Base-by-base conservation (phyloP, 2,329 filamentous ascomycete genomes). In the Fonsecaea pugnacius region DNA sequence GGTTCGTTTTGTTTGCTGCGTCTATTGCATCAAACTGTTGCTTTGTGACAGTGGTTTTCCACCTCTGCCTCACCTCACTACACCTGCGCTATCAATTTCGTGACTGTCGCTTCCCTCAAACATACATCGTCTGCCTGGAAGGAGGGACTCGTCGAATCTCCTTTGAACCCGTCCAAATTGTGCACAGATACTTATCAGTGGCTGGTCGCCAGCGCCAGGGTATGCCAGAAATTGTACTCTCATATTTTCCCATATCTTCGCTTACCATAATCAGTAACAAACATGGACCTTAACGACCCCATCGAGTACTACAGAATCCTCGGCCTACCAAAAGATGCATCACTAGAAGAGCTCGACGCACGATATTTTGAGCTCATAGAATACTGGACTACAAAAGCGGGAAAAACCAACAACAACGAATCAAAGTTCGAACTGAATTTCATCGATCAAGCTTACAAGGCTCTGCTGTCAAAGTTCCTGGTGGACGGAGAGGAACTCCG, bases 281-380 rank as follows among this genome's bases (percentile, higher is more conserved):
- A 7, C 46, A 66, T 64, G 64, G 46, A 46, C 6, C 14, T 16
- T 24, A 16, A 0, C 30, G 33, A 62, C 8, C 6, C 3, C 21
- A 12, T 35, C 12, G 38, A 57, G 50, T 60, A 40, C 36, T 58
- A 58, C 32, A 43, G 9, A 3, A 30, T 56, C 14, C 59, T 68
- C 14, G 58, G 52, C n/a, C 35, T 66, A 16, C 30, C 58, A 1
- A 7, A 55, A 7, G 35, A 63, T 32, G 51, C 61, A 30, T 56
- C 58, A 14, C 50, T 68, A 21, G 36, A 62, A 12, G 61, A 68
- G 10, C 52, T 68, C 7, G 66, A 68, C 48, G 33, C 40, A 43
- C 61, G 46, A 50, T 68, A 68, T 38, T 51, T 68, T n/a, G 38
- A 68, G 10, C 51, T 66, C 2, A 56, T 52, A n/a, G 54, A 54